phyloP scores from a whole-genome alignment of 306 rosid species.

The Quillaja saponaria region DNA sequence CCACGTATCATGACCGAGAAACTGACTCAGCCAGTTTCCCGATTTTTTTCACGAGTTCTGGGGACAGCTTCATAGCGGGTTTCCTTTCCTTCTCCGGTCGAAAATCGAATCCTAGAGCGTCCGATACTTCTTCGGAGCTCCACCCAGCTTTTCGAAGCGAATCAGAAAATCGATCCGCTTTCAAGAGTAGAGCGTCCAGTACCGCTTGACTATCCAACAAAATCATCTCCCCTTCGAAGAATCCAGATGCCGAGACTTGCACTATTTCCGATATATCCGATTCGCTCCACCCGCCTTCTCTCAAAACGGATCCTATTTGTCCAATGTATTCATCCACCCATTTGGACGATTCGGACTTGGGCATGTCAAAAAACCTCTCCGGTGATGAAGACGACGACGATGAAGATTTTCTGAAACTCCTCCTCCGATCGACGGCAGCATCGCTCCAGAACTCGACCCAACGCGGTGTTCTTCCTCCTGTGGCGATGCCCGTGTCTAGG shows the following conservation, averaged over 20 bases:
- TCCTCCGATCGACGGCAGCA: slow-evolving; percentile 76
- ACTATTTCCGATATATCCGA: slow-evolving; percentile 76
- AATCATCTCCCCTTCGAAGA: slow-evolving; percentile 75
- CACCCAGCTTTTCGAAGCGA: slow-evolving; percentile 91
- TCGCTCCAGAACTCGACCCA: slow-evolving; percentile 99
- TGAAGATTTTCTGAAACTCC: slow-evolving; percentile 46
- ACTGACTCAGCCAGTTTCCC: slow-evolving; percentile 93
- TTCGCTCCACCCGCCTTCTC: slow-evolving; percentile 87
- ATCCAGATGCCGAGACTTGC: slow-evolving; percentile 75
- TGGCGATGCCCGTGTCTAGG: slow-evolving; percentile 49
- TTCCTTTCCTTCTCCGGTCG: slow-evolving; percentile 86
- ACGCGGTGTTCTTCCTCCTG: slow-evolving; percentile 77
- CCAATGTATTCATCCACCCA: slow-evolving; percentile 87
- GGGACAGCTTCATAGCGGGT: slow-evolving; percentile 82
- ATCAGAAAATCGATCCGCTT: slow-evolving; percentile 75
- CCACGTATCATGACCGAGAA: slow-evolving; percentile 50
- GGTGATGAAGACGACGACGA: slow-evolving; percentile 64
- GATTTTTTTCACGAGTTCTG: slow-evolving; percentile 64
- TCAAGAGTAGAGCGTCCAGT: slow-evolving; percentile 75
- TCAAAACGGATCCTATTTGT: slow-evolving; percentile 72
- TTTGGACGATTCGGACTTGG: slow-evolving; percentile 47
- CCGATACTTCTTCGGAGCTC: slow-evolving; percentile 96
- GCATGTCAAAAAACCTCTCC: slow-evolving; percentile 70
- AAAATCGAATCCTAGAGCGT: slow-evolving; percentile 83
- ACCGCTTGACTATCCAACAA: slow-evolving; percentile 83